These are phyloP conservation scores for Chytriomyces confervae DNA, from an alignment of 192 early-diverging fungal genomes.

Conservation along the genomic window DNA sequence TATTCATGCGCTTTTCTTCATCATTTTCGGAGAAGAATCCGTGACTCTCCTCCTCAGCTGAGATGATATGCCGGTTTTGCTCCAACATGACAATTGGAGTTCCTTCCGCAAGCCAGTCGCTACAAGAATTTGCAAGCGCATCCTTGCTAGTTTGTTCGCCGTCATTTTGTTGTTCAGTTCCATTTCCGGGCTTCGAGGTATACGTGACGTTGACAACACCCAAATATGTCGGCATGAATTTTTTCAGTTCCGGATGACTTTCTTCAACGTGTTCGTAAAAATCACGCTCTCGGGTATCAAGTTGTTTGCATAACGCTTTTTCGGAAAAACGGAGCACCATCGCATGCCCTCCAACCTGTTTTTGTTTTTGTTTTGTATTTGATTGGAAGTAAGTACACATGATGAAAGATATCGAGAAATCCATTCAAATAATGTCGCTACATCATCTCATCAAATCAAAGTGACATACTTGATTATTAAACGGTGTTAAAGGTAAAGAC, in stretches of 20 bases:
- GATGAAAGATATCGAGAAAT: not conserved
- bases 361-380: constrained; percentile 22
- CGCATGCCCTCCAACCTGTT: constrained; percentile 88
- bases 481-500: constrained; percentile 57
- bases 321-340: constrained; percentile 95
- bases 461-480: constrained; percentile 47
- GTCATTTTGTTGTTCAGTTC: not conserved
- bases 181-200: constrained; percentile 27
- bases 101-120: constrained; percentile 37
- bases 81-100: constrained; percentile 87
- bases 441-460: not conserved
- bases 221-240: constrained; percentile 90
- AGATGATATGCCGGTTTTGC: constrained; percentile 87
- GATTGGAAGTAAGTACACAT: not conserved
- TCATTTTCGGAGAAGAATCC: not conserved
- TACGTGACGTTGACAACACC: constrained; percentile 93
- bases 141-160: constrained; percentile 1
- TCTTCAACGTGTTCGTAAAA: constrained; percentile 91
- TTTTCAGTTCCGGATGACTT: constrained; percentile 76
- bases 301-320: constrained; percentile 95
- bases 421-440: not conserved
- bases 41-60: constrained; percentile 30
- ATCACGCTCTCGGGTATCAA: constrained; percentile 77
- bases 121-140: not conserved
- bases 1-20: too few species aligned